phyloP scores from a whole-genome alignment of 73 alveolate species.

The Blepharisma stoltei region DNA sequence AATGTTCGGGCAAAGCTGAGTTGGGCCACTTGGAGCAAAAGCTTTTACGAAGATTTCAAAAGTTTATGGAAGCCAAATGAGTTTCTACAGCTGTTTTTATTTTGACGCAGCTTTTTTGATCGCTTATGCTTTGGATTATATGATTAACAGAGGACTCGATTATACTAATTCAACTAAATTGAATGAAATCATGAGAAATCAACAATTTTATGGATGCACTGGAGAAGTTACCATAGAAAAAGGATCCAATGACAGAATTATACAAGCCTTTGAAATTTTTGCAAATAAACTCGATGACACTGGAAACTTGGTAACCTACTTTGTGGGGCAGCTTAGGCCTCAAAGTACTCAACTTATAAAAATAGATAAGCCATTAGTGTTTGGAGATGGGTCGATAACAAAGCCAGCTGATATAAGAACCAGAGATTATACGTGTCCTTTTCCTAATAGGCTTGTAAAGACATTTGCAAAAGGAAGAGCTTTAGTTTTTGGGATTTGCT shows the following conservation, averaged over 20 bases:
- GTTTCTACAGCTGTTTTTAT: too few relatives aligned
- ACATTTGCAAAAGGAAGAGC: not conserved
- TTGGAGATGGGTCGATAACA: not conserved
- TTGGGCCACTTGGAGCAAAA: too few relatives aligned
- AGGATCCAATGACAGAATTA: conserved; percentile 9
- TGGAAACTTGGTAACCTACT: not conserved
- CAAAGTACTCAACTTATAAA: not conserved
- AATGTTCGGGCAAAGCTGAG: too few relatives aligned
- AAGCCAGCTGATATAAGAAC: not conserved
- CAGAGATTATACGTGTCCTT: conserved; percentile 17
- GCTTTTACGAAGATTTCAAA: too few relatives aligned
- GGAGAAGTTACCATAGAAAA: not conserved
- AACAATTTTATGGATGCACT: not conserved
- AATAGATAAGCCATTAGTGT: not conserved
- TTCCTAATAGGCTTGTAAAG: not conserved
- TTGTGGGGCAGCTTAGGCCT: not conserved
- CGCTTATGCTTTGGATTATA: conserved; percentile 20
- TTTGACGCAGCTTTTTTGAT: conserved; percentile 17
- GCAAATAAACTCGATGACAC: not conserved
- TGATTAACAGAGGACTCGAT: not conserved
- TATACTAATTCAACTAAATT: not conserved
- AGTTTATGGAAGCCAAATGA: too few relatives aligned
- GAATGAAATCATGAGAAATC: not conserved
- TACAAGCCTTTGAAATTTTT: not conserved
- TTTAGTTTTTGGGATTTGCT: not conserved